Conservation (phyloP, 2,329 filamentous ascomycete genomes). For the Didymella segeticola region DNA sequence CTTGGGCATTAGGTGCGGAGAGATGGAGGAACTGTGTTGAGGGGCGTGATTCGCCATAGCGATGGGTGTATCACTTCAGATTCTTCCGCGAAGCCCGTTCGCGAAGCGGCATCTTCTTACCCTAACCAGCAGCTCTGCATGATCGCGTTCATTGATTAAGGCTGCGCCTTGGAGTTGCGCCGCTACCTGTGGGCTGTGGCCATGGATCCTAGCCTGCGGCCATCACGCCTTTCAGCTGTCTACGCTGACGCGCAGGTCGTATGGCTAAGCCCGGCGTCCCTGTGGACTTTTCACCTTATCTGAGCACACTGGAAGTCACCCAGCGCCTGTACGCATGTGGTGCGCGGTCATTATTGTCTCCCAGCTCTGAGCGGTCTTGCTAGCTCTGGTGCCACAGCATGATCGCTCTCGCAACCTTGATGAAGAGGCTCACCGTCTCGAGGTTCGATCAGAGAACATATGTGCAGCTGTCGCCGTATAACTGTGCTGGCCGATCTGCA, state of each 20-base stretch:
- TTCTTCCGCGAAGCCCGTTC: neutral
- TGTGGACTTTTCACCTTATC: neutral
- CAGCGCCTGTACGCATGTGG: conserved; percentile 1
- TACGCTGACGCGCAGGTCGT: neutral
- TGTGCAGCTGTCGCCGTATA: neutral
- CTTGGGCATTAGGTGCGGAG: neutral
- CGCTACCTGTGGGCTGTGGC: neutral
- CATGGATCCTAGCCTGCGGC: conserved; percentile 1
- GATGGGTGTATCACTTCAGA: neutral
- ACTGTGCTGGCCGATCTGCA: neutral
- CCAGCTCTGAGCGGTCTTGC: conserved; percentile 2
- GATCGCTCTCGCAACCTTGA: conserved; percentile 1
- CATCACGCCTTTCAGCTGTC: neutral
- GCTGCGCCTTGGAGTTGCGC: conserved; percentile 6
- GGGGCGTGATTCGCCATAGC: neutral
- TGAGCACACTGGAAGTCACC: conserved; percentile 6
- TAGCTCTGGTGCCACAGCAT: conserved; percentile 5
- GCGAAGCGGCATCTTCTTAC: neutral
- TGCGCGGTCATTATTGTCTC: neutral
- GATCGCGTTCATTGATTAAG: conserved; percentile 7
- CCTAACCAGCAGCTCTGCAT: conserved; percentile 9
- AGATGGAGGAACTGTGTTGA: neutral
- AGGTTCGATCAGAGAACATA: neutral
- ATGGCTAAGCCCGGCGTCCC: conserved; percentile 5
- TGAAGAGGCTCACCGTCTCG: neutral